Evolutionary conservation across 1,284 basidiomycete species (phyloP).

Genomic region (Rhodotorula sp.): DNA sequence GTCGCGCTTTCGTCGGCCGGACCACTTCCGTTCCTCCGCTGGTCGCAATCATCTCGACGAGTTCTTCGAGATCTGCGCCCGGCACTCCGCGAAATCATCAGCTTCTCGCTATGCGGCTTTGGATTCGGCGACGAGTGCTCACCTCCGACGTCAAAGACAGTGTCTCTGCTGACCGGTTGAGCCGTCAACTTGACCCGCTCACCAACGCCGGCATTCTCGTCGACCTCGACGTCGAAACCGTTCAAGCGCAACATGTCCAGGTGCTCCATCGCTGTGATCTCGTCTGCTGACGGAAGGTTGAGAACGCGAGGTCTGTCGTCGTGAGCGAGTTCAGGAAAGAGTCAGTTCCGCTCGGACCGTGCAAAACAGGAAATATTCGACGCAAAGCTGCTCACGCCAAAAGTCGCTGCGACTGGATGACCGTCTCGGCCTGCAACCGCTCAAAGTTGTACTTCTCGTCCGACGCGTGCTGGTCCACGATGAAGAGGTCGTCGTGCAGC

Average conservation of each 20-base stretch:
- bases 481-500: constrained; percentile 79
- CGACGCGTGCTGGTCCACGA: constrained; percentile 65
- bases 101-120: too few species aligned
- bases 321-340: not conserved
- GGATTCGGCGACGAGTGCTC: constrained; percentile 23
- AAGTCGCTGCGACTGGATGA: constrained; percentile 80
- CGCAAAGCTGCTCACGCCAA: constrained; percentile 61
- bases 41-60: constrained; percentile 68
- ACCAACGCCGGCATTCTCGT: constrained; percentile 58
- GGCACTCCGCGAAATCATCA: constrained; percentile 54
- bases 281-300: constrained; percentile 85
- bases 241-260: constrained; percentile 75
- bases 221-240: constrained; percentile 73
- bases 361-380: not conserved
- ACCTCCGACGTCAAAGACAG: constrained; percentile 73
- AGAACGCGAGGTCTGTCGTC: constrained; percentile 65
- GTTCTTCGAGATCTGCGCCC: constrained; percentile 82
- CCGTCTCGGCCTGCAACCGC: constrained; percentile 79
- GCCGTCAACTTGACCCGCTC: constrained; percentile 68
- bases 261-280: constrained; percentile 83
- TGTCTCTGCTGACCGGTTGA: constrained; percentile 87
- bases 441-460: constrained; percentile 99
- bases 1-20: constrained; percentile 71
- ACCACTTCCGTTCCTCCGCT: constrained; percentile 71
- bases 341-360: not conserved